These are phyloP conservation scores for Colletotrichum salicis DNA, from an alignment of 2,329 filamentous ascomycete species.

Conservation along the genomic window DNA sequence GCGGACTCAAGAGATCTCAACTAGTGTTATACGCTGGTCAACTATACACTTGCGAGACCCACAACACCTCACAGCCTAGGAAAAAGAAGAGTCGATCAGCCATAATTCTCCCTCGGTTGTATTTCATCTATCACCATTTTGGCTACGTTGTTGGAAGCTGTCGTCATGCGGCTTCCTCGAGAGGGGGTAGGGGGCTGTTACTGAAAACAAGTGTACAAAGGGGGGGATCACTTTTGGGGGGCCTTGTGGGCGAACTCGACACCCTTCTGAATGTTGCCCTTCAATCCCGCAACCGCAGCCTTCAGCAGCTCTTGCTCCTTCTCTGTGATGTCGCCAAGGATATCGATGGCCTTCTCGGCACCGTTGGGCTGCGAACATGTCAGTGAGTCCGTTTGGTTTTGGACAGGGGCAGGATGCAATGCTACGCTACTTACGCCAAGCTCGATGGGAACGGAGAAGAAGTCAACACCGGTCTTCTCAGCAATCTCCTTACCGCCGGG, in stretches of 20 bases:
- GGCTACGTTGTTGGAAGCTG: constrained; percentile 36
- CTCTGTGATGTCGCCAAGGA: constrained; percentile 79
- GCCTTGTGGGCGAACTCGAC: constrained; percentile 88
- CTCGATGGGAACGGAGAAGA: constrained; percentile 96
- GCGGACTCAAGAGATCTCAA: constrained; percentile 14
- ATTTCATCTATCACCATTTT: constrained; percentile 37
- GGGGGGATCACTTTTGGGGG: constrained; percentile 81
- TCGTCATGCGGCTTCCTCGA: constrained; percentile 27
- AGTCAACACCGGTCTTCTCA: constrained; percentile 86
- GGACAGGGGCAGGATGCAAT: background rate
- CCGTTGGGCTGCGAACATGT: constrained; percentile 73
- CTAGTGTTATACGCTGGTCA: constrained; percentile 12
- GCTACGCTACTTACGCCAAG: constrained; percentile 79
- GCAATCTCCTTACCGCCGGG: constrained; percentile 86
- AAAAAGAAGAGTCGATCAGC: constrained; percentile 43
- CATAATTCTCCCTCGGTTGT: constrained; percentile 37
- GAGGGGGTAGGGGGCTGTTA: constrained; percentile 10
- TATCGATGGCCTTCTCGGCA: constrained; percentile 85
- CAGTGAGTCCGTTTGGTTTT: constrained; percentile 35
- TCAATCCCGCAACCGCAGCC: constrained; percentile 79
- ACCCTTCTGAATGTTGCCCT: constrained; percentile 95
- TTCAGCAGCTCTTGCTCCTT: constrained; percentile 90
- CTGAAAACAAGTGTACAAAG: constrained; percentile 33
- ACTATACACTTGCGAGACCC: constrained; percentile 23
- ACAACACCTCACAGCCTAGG: constrained; percentile 43